These are phyloP conservation scores for Coniochaeta hoffmannii DNA, from an alignment of 2,329 filamentous ascomycete species.

Conservation along the genomic window DNA sequence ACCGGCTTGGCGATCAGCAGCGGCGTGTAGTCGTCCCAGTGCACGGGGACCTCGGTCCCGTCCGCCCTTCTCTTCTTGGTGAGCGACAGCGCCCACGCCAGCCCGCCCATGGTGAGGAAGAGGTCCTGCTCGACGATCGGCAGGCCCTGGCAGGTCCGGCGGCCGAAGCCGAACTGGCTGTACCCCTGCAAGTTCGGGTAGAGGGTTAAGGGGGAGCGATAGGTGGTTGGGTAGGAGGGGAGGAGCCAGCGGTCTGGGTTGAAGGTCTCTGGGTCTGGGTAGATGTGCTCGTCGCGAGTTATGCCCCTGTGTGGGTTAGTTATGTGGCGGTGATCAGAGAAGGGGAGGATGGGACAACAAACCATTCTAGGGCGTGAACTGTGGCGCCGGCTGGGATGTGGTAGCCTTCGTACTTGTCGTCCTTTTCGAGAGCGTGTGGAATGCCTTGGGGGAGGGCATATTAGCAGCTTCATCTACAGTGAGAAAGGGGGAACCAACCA, in stretches of 20 bases:
- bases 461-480: not conserved
- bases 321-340: not conserved
- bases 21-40: constrained; percentile 36
- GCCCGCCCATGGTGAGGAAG: constrained; percentile 29
- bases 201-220: constrained; percentile 27
- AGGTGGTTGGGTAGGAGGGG: constrained; percentile 28
- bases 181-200: constrained; percentile 32
- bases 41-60: constrained; percentile 23
- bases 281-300: constrained; percentile 32
- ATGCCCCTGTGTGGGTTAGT: constrained; percentile 27
- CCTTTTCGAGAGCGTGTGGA: constrained; percentile 41
- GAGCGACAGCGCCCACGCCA: constrained; percentile 28
- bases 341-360: not conserved
- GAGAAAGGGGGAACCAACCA: constrained; percentile 22
- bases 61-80: constrained; percentile 18
- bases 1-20: constrained; percentile 35
- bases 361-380: constrained; percentile 46
- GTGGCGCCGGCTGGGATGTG: constrained; percentile 44
- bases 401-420: constrained; percentile 45
- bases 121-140: constrained; percentile 33
- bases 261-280: constrained; percentile 29
- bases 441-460: constrained; percentile 26
- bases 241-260: constrained; percentile 31
- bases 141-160: constrained; percentile 37
- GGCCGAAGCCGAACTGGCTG: constrained; percentile 45